Evolutionary conservation across 495 filamentous ascomycete genomes (phyloP).

Genomic region (Trichocladium uniseriatum): DNA sequence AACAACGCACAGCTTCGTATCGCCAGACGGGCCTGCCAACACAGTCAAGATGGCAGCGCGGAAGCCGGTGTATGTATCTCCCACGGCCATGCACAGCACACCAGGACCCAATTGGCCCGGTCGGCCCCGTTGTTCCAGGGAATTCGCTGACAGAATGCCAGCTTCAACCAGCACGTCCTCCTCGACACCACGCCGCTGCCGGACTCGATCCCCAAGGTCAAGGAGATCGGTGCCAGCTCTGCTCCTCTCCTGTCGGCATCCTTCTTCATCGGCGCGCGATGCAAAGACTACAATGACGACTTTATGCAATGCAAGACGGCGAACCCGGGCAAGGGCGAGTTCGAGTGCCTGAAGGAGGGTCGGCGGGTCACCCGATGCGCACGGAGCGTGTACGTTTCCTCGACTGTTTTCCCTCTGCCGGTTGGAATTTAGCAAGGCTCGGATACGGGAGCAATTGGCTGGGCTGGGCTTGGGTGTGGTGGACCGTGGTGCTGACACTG

Average conservation of each 20-base stretch:
- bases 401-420: background rate
- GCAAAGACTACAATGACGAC: slow-evolving; percentile 93
- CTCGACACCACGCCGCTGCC: slow-evolving; percentile 95
- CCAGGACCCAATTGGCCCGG: slow-evolving; percentile 17
- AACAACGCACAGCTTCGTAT: slow-evolving; percentile 23
- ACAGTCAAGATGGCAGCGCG: slow-evolving; percentile 40
- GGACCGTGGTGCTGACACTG: background rate
- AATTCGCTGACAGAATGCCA: slow-evolving; percentile 33
- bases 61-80: slow-evolving; percentile 39
- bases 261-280: slow-evolving; percentile 96
- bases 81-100: background rate
- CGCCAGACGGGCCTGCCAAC: slow-evolving; percentile 20
- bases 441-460: no score
- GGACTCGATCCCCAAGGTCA: slow-evolving; percentile 76
- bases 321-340: slow-evolving; percentile 74
- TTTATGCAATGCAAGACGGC: slow-evolving; percentile 99
- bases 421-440: background rate
- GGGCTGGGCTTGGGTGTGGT: background rate
- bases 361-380: slow-evolving; percentile 94
- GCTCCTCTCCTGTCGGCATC: slow-evolving; percentile 83
- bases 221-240: slow-evolving; percentile 83
- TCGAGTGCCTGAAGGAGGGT: slow-evolving; percentile 93
- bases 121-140: background rate
- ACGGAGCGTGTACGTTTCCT: slow-evolving; percentile 73
- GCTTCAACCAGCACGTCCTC: slow-evolving; percentile 87